Evolutionary conservation across 139 green algal species (phyloP).

Genomic region (Micractinium conductrix): DNA sequence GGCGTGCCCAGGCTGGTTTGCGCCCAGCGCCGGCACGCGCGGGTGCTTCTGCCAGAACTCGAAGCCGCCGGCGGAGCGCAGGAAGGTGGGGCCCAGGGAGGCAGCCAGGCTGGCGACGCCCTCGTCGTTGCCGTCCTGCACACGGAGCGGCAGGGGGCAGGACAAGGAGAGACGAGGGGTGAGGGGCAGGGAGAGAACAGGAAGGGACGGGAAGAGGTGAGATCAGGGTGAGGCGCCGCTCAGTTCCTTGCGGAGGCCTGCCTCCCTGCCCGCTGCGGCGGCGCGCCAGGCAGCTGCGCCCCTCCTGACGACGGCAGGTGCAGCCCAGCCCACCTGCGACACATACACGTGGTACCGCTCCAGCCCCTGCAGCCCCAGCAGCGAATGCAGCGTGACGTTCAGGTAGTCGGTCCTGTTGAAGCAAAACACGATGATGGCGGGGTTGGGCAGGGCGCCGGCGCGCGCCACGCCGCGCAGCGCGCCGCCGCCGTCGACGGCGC

Average conservation of each 20-base stretch:
- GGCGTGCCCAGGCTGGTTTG: conserved; percentile 47
- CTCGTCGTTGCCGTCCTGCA: conserved; percentile 29
- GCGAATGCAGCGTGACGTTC: conserved; percentile 42
- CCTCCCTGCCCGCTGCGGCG: background rate
- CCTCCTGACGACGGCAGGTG: too few species aligned
- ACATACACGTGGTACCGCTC: conserved; percentile 46
- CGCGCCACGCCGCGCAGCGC: background rate
- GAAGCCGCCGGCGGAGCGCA: conserved; percentile 23
- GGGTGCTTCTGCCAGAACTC: conserved; percentile 43
- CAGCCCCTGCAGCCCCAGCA: conserved; percentile 41
- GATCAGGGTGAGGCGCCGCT: too few species aligned
- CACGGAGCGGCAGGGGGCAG: too few species aligned
- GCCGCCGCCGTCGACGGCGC: background rate
- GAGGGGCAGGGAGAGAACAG: background rate
- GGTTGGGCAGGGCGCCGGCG: conserved; percentile 16
- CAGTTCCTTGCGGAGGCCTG: too few species aligned
- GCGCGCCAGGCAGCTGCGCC: background rate
- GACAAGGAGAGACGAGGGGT: background rate
- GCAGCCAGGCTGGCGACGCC: conserved; percentile 12
- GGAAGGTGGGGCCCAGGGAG: background rate
- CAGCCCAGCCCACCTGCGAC: conserved; percentile 41
- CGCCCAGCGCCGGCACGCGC: conserved; percentile 27
- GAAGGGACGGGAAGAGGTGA: background rate
- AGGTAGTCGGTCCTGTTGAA: conserved; percentile 50
- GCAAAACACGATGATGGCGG: conserved; percentile 52